phyloP scores from a whole-genome alignment of 768 basidiomycete genomes.

The Suillus lakei region DNA sequence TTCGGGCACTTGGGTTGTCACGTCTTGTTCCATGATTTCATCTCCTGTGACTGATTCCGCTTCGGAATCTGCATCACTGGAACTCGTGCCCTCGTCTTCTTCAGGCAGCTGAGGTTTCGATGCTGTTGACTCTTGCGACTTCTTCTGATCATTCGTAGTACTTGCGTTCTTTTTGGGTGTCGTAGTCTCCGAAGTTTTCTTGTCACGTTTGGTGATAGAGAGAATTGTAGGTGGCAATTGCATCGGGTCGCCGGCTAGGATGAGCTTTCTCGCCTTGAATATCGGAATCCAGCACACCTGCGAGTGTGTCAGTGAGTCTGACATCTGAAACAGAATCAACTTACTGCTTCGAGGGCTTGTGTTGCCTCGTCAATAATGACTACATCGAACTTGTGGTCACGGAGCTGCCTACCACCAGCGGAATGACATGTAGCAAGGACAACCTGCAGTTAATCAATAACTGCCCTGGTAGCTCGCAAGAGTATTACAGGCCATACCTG shows the following conservation, averaged over 20 bases:
- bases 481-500: constrained; percentile 50
- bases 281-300: constrained; percentile 89
- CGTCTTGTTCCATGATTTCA: constrained; percentile 24
- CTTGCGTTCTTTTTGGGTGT: constrained; percentile 5
- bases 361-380: constrained; percentile 98
- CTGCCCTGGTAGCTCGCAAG: neutral
- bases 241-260: constrained; percentile 93
- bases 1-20: neutral
- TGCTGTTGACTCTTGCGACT: constrained; percentile 1
- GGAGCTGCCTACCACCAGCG: constrained; percentile 82
- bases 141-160: constrained; percentile 6
- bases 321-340: neutral
- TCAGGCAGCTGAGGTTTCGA: constrained; percentile 12
- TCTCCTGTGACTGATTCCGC: constrained; percentile 26
- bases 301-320: neutral
- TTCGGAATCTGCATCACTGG: constrained; percentile 17
- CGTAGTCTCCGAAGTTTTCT: constrained; percentile 28
- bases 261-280: constrained; percentile 87
- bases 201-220: constrained; percentile 56
- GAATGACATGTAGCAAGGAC: constrained; percentile 96
- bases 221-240: constrained; percentile 95
- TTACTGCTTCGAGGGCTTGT: constrained; percentile 91
- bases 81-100: constrained; percentile 7
- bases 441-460: constrained; percentile 47
- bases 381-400: constrained; percentile 83